phyloP scores from a whole-genome alignment of 176 grass and related monocot genomes.

The Phragmites australis region DNA sequence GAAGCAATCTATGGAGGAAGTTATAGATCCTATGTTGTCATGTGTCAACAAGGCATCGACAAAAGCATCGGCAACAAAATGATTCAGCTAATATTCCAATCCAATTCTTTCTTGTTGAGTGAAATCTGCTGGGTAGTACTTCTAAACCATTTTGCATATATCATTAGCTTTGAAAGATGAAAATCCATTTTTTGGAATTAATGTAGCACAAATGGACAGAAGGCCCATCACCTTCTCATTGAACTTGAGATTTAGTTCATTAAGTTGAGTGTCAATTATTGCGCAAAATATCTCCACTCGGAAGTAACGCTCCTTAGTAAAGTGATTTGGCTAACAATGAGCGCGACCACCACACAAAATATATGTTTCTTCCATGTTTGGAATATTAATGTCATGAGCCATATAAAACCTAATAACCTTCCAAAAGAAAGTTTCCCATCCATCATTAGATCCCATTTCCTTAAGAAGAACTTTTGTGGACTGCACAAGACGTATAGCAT shows the following conservation, averaged over 20 bases:
- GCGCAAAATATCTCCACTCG: neutral
- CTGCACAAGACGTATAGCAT: no score
- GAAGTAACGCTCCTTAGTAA: neutral
- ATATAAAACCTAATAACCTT: neutral
- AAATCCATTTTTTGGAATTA: neutral
- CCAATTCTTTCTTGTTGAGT: neutral
- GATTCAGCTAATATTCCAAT: neutral
- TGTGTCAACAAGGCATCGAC: neutral
- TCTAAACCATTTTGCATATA: neutral
- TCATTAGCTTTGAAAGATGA: neutral
- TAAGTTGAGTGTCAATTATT: neutral
- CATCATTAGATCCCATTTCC: neutral
- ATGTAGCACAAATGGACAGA: neutral
- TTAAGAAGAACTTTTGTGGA: neutral
- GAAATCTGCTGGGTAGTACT: slow-evolving; percentile 1
- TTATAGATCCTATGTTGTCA: neutral
- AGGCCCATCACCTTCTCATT: slow-evolving; percentile 7
- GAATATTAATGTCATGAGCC: neutral
- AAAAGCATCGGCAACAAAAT: slow-evolving; percentile 16
- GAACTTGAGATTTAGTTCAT: neutral
- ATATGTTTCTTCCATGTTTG: slow-evolving; percentile 2
- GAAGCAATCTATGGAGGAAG: slow-evolving; percentile 31
- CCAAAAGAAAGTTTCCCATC: neutral
- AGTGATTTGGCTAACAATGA: neutral
- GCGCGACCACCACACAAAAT: slow-evolving; percentile 21